phyloP scores from a whole-genome alignment of 192 early-diverging fungal species.

The Tieghemiomyces parasiticus region DNA sequence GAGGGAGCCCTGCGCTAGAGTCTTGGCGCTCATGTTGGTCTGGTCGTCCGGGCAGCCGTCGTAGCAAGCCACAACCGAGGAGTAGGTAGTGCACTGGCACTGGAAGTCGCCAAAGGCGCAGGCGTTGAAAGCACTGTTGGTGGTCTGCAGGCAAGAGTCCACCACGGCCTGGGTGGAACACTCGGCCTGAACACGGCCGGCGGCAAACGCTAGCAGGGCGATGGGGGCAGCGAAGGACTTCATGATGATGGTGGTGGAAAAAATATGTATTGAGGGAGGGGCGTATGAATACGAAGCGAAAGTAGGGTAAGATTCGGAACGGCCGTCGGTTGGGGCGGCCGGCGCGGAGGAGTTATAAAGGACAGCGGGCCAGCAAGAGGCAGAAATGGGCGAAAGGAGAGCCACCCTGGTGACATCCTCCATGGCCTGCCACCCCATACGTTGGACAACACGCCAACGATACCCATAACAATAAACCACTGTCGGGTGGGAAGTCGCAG shows the following conservation, averaged over 20 bases:
- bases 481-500: too few relatives aligned
- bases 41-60: conserved; percentile 8
- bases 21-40: background rate
- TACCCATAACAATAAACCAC: too few relatives aligned
- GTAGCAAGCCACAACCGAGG: conserved; percentile 4
- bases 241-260: background rate
- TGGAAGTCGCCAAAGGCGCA: conserved; percentile 9
- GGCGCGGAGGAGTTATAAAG: too few relatives aligned
- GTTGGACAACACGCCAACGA: too few relatives aligned
- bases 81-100: background rate
- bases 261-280: background rate
- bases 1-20: background rate
- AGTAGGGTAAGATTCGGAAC: background rate
- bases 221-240: background rate
- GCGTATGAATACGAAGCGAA: background rate
- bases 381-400: too few relatives aligned
- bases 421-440: too few relatives aligned
- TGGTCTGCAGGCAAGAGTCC: conserved; percentile 10
- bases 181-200: background rate
- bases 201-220: background rate
- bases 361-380: too few relatives aligned
- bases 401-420: too few relatives aligned
- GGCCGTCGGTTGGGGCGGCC: too few relatives aligned
- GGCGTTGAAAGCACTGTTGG: background rate
- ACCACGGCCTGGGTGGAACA: conserved; percentile 6